phyloP scores from a whole-genome alignment of 345 rosid species.

The Aquilaria malaccensis region DNA sequence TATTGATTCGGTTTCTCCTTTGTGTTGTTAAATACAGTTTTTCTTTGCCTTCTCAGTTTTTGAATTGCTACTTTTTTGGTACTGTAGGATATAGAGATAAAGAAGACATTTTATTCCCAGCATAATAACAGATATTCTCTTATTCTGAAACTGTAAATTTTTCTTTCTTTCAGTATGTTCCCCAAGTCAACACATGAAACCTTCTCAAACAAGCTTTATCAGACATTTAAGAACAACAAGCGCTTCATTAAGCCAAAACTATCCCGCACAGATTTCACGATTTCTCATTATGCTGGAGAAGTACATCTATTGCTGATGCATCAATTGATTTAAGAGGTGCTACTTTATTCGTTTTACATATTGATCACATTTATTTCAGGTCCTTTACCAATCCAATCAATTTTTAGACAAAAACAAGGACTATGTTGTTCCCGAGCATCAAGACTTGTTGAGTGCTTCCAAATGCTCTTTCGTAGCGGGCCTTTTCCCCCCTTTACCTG shows the following conservation, averaged over 20 bases:
- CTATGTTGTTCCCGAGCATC: slow-evolving; percentile 92
- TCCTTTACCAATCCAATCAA: slow-evolving; percentile 82
- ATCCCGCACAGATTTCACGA: slow-evolving; percentile 90
- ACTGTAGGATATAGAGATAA: not conserved
- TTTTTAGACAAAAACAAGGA: slow-evolving; percentile 99
- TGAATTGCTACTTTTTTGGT: too few species aligned
- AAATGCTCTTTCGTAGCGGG: slow-evolving; percentile 80
- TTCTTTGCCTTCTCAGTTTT: not conserved
- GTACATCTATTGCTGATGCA: slow-evolving; percentile 25
- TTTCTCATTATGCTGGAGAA: slow-evolving; percentile 96
- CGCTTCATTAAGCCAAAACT: slow-evolving; percentile 92
- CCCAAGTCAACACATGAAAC: slow-evolving; percentile 99
- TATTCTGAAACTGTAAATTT: not conserved
- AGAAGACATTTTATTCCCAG: not conserved
- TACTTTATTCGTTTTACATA: not conserved
- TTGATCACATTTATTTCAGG: slow-evolving; percentile 39
- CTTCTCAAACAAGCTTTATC: slow-evolving; percentile 87
- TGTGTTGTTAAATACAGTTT: not conserved
- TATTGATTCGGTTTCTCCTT: too few species aligned
- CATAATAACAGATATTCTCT: too few species aligned
- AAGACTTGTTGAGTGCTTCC: slow-evolving; percentile 75
- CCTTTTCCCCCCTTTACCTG: slow-evolving; percentile 87
- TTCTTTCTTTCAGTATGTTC: slow-evolving; percentile 67
- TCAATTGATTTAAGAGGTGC: not conserved
- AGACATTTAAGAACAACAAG: slow-evolving; percentile 83